A percentile compares a stretch with the other conserved stretches of the same genome.
Evolutionary conservation across 2,329 filamentous ascomycete species (phyloP).

Genomic region (Fusarium ramigenum): DNA sequence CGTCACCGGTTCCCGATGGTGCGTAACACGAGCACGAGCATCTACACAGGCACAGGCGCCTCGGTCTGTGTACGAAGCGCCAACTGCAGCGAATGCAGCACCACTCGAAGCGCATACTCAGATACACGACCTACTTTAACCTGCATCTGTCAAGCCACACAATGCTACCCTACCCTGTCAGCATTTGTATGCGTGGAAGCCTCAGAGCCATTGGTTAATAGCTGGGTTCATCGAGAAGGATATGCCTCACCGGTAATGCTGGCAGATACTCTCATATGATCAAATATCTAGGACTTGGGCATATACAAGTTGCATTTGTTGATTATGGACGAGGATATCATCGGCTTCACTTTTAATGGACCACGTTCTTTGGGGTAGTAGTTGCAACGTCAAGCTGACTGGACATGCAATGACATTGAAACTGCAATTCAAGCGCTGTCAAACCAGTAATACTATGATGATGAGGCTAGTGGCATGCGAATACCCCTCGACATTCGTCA

Average conservation of each 20-base stretch:
- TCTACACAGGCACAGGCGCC: constrained; percentile 8
- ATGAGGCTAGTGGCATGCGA: not conserved
- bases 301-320: not conserved
- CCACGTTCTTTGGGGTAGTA: not conserved
- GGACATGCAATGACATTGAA: not conserved
- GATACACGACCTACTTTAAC: constrained; percentile 15
- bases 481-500: not conserved
- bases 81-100: not conserved
- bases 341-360: constrained; percentile 10
- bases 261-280: constrained; percentile 13
- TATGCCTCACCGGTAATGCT: constrained; percentile 25
- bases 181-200: constrained; percentile 14
- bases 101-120: not conserved
- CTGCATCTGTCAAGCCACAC: constrained; percentile 26
- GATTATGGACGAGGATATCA: constrained; percentile 5
- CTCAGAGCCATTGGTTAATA: constrained; percentile 14
- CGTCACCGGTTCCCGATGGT: constrained; percentile 27
- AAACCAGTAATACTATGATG: not conserved
- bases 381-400: constrained; percentile 2
- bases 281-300: constrained; percentile 3
- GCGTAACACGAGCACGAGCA: constrained; percentile 19
- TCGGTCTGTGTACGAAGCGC: constrained; percentile 12
- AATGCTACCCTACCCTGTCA: constrained; percentile 23
- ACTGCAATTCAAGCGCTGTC: not conserved
- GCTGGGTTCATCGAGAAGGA: constrained; percentile 8